A percentile compares a stretch with the other conserved stretches of the same genome.
Conservation (phyloP, 2,329 filamentous ascomycete species). For the Juglanconis sp. region DNA sequence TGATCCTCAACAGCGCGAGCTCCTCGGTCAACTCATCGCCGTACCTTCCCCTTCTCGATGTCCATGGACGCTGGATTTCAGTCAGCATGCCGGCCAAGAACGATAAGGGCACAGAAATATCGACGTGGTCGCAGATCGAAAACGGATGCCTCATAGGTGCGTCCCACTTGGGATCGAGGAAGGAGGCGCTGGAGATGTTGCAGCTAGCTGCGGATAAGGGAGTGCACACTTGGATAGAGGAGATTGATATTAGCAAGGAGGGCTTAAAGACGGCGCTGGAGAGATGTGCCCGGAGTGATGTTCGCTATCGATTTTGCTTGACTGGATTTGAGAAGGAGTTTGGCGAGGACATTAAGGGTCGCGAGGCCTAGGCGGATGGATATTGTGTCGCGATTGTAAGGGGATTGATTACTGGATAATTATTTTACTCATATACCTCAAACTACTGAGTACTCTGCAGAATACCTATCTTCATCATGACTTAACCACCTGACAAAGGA, state of each 20-base stretch:
- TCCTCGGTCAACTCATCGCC: conserved; percentile 64
- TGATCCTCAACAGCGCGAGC: conserved; percentile 74
- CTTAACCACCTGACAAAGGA: too few relatives aligned
- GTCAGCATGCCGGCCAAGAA: conserved; percentile 68
- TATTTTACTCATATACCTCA: too few relatives aligned
- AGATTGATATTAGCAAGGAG: conserved; percentile 69
- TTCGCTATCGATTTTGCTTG: conserved; percentile 74
- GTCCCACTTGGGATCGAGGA: conserved; percentile 67
- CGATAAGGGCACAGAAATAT: conserved; percentile 67
- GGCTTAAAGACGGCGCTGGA: conserved; percentile 68
- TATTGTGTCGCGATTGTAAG: too few relatives aligned
- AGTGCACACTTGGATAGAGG: conserved; percentile 68
- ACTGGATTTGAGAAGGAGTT: conserved; percentile 68
- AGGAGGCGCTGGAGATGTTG: conserved; percentile 70
- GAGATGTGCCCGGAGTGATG: conserved; percentile 66
- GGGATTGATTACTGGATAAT: too few relatives aligned
- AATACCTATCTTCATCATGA: too few relatives aligned
- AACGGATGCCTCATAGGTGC: conserved; percentile 74
- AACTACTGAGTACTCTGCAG: too few relatives aligned
- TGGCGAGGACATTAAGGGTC: conserved; percentile 33
- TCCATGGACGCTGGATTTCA: conserved; percentile 76
- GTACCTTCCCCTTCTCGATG: conserved; percentile 77
- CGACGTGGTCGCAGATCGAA: conserved; percentile 68
- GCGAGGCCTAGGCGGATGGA: not conserved
- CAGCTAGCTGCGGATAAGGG: conserved; percentile 67